phyloP scores from a whole-genome alignment of 2,329 filamentous ascomycete genomes.

The Sporothrix globosa region DNA sequence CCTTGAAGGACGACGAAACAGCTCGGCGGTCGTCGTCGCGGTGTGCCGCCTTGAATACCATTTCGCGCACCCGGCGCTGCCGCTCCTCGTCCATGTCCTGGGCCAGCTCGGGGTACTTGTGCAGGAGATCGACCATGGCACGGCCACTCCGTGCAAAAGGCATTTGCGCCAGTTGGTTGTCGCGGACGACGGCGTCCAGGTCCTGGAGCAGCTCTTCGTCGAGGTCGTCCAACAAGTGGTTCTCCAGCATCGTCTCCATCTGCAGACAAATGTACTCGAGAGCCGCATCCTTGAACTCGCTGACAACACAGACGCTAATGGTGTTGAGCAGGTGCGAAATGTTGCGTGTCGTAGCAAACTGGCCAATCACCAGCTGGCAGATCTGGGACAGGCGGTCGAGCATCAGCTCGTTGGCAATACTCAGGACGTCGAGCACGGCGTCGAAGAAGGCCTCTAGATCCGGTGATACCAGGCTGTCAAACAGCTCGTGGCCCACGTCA shows the following conservation, averaged over 20 bases:
- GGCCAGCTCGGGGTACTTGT: constrained; percentile 65
- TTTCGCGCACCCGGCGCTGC: constrained; percentile 72
- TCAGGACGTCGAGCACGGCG: constrained; percentile 86
- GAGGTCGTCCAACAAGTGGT: constrained; percentile 80
- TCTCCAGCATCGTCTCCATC: constrained; percentile 88
- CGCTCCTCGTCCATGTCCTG: constrained; percentile 70
- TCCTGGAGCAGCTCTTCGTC: constrained; percentile 82
- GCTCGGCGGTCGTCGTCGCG: constrained; percentile 67
- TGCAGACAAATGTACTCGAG: constrained; percentile 92
- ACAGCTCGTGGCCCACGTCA: constrained; percentile 78
- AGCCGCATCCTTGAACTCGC: constrained; percentile 83
- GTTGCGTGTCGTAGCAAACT: constrained; percentile 83
- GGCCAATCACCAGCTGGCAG: constrained; percentile 81
- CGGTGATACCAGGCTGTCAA: constrained; percentile 71
- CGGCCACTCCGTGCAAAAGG: constrained; percentile 78
- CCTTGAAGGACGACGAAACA: constrained; percentile 60
- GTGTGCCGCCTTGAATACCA: constrained; percentile 67
- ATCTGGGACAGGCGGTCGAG: constrained; percentile 86
- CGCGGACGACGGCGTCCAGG: constrained; percentile 76
- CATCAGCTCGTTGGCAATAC: constrained; percentile 92
- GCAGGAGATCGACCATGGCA: constrained; percentile 66
- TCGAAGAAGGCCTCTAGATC: constrained; percentile 85
- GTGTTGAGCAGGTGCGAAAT: constrained; percentile 83
- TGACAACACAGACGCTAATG: constrained; percentile 80
- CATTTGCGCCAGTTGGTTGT: constrained; percentile 77